phyloP scores from a whole-genome alignment of 768 basidiomycete species.

The Rhizopogon vesiculosus region DNA sequence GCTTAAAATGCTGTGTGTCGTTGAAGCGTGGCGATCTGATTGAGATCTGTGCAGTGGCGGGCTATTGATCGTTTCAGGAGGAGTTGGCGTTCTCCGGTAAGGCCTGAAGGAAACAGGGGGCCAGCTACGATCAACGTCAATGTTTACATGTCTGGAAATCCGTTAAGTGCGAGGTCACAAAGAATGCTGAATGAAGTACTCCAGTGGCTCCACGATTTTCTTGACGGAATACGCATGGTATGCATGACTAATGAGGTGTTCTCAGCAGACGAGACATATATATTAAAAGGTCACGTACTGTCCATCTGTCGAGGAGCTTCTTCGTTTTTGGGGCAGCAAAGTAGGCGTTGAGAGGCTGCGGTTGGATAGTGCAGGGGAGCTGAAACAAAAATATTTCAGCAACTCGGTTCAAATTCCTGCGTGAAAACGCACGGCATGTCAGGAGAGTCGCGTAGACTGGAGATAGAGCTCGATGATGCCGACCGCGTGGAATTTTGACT shows the following conservation, averaged over 20 bases:
- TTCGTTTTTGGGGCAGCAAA: constrained; percentile 27
- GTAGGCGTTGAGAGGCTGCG: constrained; percentile 24
- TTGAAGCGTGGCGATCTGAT: neutral
- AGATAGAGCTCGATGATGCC: constrained; percentile 24
- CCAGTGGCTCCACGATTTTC: constrained; percentile 20
- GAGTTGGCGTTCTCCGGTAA: constrained; percentile 8
- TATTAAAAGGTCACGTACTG: constrained; percentile 14
- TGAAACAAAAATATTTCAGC: constrained; percentile 13
- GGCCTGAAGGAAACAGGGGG: constrained; percentile 7
- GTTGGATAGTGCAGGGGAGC: constrained; percentile 24
- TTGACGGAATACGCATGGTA: constrained; percentile 11
- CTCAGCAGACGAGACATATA: neutral
- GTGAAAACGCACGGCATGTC: constrained; percentile 24
- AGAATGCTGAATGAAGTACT: constrained; percentile 14
- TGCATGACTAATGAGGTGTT: neutral
- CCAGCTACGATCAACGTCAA: constrained; percentile 14
- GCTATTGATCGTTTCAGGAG: constrained; percentile 3
- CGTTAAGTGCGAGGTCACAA: constrained; percentile 6
- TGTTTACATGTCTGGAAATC: constrained; percentile 15
- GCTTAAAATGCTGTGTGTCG: neutral
- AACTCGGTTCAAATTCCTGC: constrained; percentile 3
- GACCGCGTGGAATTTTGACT: constrained; percentile 28
- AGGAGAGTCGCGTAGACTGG: constrained; percentile 25
- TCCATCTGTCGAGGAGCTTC: constrained; percentile 26
- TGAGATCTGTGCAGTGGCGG: constrained; percentile 7